These are phyloP conservation scores for Clohesyomyces aquaticus DNA, from an alignment of 495 filamentous ascomycete genomes.

Conservation along the genomic window DNA sequence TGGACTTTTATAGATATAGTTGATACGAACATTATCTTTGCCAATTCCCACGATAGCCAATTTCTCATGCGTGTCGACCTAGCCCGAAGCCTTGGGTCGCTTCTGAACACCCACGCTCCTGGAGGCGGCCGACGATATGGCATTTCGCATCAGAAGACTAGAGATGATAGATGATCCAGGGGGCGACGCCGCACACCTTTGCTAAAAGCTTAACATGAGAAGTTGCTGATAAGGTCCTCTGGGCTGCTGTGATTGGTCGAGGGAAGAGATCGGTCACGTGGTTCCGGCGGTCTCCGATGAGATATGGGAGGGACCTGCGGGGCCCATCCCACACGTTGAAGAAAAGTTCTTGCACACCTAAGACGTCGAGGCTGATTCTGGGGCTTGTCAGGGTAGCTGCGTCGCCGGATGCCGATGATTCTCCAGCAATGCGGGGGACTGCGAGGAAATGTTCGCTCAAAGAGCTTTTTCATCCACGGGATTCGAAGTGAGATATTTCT, in stretches of 20 bases:
- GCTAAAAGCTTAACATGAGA: conserved; percentile 27
- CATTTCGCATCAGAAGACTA: conserved; percentile 31
- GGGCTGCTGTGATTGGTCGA: conserved; percentile 16
- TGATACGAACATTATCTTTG: conserved; percentile 29
- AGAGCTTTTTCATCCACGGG: neutral
- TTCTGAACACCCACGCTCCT: conserved; percentile 5
- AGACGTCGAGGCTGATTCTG: neutral
- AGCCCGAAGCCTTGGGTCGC: neutral
- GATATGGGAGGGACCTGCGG: neutral
- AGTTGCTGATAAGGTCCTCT: conserved; percentile 25
- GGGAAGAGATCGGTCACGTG: conserved; percentile 5
- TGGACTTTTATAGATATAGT: conserved; percentile 10
- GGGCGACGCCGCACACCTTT: conserved; percentile 23
- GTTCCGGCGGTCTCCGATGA: conserved; percentile 31
- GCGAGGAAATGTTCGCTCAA: neutral
- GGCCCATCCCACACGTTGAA: conserved; percentile 8
- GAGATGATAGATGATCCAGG: no score
- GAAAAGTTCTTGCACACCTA: neutral
- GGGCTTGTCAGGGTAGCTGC: neutral
- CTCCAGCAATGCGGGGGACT: conserved; percentile 1
- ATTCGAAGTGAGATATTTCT: neutral
- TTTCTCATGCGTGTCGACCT: conserved; percentile 18
- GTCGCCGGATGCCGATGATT: conserved; percentile 19
- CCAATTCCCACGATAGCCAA: conserved; percentile 29
- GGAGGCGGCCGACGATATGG: conserved; percentile 29